phyloP scores from a whole-genome alignment of 78 protist species.

The Kipferlia bialata region DNA sequence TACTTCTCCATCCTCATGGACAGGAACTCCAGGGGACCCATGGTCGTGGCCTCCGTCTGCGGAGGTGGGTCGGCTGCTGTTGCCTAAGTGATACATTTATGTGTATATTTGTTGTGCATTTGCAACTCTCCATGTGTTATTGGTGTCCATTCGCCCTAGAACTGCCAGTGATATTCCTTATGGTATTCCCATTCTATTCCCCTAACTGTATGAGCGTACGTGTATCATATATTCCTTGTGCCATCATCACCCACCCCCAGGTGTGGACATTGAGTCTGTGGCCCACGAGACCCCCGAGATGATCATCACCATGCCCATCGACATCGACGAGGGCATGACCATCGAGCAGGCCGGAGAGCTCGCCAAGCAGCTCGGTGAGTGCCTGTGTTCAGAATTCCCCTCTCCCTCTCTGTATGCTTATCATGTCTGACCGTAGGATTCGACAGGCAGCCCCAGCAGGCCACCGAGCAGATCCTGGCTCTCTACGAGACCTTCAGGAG shows the following conservation, averaged over 20 bases:
- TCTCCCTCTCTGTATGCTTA: too few species aligned
- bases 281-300: constrained; percentile 31
- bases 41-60: constrained; percentile 4
- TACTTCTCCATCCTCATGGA: constrained; percentile 92
- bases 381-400: not conserved
- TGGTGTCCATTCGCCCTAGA: not conserved
- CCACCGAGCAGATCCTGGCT: constrained; percentile 31
- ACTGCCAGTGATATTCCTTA: too few species aligned
- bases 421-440: too few species aligned
- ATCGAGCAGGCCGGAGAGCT: constrained; percentile 42
- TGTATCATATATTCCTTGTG: not conserved
- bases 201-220: too few species aligned
- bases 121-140: not conserved
- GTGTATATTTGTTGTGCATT: not conserved
- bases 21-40: constrained; percentile 33
- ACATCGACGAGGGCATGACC: constrained; percentile 54
- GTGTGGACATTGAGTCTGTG: constrained; percentile 76
- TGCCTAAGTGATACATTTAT: not conserved
- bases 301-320: constrained; percentile 44
- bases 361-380: constrained; percentile 40
- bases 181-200: too few species aligned
- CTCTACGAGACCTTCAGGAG: constrained; percentile 56
- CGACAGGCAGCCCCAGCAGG: not conserved
- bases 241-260: constrained; percentile 10
- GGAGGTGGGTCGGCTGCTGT: constrained; percentile 1